Evolutionary conservation across 176 grass and related monocot species (phyloP).

Genomic region (Rhynchospora breviuscula): DNA sequence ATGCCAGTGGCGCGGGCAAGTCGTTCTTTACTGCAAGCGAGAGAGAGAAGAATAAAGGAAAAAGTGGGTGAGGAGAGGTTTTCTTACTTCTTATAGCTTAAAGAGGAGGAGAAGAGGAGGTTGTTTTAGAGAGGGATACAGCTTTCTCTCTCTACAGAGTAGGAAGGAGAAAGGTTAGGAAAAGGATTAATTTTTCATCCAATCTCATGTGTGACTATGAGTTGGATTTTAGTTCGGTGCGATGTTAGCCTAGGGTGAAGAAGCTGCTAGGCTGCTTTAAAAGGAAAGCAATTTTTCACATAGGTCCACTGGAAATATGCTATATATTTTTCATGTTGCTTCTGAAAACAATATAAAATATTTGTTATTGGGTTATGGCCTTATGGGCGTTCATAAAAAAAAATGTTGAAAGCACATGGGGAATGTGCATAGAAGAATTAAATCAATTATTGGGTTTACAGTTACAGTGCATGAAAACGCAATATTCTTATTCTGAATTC

Average conservation of each 20-base stretch:
- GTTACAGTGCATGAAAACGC: neutral
- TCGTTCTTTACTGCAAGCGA: no score
- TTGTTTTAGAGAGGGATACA: conserved; percentile 11
- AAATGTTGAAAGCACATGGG: conserved; percentile 11
- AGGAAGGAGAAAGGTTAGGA: conserved; percentile 23
- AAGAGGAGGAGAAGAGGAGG: conserved; percentile 21
- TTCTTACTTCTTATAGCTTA: conserved; percentile 24
- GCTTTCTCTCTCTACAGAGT: neutral
- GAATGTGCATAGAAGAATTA: conserved; percentile 4
- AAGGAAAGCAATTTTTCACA: neutral
- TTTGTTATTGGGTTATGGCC: no score
- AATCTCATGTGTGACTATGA: conserved; percentile 23
- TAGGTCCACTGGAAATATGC: neutral
- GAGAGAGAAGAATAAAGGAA: conserved; percentile 28
- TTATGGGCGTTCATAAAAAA: no score
- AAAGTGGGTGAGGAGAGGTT: conserved; percentile 21
- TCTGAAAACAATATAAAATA: neutral
- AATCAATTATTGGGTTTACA: conserved; percentile 17
- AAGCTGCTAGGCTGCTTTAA: neutral
- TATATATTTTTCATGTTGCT: neutral
- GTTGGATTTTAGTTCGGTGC: conserved; percentile 27
- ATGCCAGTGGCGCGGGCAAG: no score
- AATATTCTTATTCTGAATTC: neutral
- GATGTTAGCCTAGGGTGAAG: neutral
- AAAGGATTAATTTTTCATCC: conserved; percentile 18